These are phyloP conservation scores for Penicillium aurantiogriseum DNA, from an alignment of 2,329 filamentous ascomycete species.

Conservation along the genomic window DNA sequence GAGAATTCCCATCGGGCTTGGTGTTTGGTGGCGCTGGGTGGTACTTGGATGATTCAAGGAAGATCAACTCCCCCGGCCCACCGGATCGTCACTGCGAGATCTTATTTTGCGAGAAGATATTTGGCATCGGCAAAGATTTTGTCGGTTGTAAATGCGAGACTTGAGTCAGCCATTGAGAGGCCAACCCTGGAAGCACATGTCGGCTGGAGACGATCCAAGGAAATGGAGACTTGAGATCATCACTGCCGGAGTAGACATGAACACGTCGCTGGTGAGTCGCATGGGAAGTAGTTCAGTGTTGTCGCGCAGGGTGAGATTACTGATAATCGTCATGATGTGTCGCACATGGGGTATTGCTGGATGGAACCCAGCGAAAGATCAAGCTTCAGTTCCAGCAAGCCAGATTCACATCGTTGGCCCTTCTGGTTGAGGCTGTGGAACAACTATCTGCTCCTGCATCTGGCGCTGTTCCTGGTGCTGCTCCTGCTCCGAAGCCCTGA, in stretches of 20 bases:
- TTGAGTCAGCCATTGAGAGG: not conserved
- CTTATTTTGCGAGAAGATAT: not conserved
- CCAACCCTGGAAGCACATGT: not conserved
- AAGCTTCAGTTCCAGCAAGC: not conserved
- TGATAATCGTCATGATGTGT: not conserved
- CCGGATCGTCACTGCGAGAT: not conserved
- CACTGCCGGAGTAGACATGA: not conserved
- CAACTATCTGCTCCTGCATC: not conserved
- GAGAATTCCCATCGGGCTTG: not conserved
- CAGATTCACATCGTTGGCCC: slow-evolving; percentile 2
- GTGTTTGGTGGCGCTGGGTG: not conserved
- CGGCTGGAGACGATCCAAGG: not conserved
- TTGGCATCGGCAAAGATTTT: not conserved
- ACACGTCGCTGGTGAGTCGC: not conserved
- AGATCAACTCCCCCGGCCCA: not conserved
- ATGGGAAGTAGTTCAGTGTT: not conserved
- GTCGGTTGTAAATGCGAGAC: not conserved
- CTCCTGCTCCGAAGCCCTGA: slow-evolving; percentile 17
- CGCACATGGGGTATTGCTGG: not conserved
- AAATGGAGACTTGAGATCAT: not conserved
- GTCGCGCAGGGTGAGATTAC: slow-evolving; percentile 3
- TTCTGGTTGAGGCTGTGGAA: not conserved
- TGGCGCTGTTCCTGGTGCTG: slow-evolving; percentile 3
- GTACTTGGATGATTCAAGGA: not conserved
- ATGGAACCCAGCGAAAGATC: not conserved